Evolutionary conservation across 495 filamentous ascomycete genomes (phyloP), one percentile per base, ranked within the genome.

Genomic region (Parmelia sp.): DNA sequence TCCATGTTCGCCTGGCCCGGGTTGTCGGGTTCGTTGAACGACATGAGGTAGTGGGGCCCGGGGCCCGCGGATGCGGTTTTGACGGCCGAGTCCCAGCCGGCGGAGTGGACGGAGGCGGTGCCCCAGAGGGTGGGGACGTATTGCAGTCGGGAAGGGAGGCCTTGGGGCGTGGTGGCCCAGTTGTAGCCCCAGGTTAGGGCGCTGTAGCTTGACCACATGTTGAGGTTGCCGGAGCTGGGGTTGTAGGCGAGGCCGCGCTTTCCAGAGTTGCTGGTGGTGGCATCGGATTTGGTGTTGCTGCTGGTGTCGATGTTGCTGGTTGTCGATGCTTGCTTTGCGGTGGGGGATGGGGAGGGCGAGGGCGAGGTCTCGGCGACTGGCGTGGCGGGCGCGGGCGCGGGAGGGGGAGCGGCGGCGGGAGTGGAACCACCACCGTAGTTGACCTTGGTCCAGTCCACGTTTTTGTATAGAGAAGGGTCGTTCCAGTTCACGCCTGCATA

Each of bases 11-110:
- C 79, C 75, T 95, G 90, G 1, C 68, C 70, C 25, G 67, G 4
- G 57, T 80, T 78, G 69, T 96, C 92, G 55, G 90, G 90, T 80
- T 96, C 92, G 83, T 96, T 96, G 86, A 95, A 93, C 67, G 82
- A 79, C 66, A 96, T 76, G 65, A 96, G 79, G 73, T 82, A 71
- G 23, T 68, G 67, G 31, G 69, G 69, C 37, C 65, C 68, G 58
- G 68, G 63, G 23, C 65, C 65, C n/a, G 68, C 61, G 27, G 69
- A 53, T 17, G 71, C 70, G 45, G 64, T 35, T 66, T 84, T 73
- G 62, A 86, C 85, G 72, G 82, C 80, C 15, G 65, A 57, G 58
- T 71, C 70, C 89, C 89, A 96, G 65, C 80, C 82, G 65, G 71
- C 77, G 36, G 76, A 73, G 42, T 60, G 44, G 19, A 45, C 51